Evolutionary conservation across 345 rosid species (phyloP).

Genomic region (Gossypium herbaceum): DNA sequence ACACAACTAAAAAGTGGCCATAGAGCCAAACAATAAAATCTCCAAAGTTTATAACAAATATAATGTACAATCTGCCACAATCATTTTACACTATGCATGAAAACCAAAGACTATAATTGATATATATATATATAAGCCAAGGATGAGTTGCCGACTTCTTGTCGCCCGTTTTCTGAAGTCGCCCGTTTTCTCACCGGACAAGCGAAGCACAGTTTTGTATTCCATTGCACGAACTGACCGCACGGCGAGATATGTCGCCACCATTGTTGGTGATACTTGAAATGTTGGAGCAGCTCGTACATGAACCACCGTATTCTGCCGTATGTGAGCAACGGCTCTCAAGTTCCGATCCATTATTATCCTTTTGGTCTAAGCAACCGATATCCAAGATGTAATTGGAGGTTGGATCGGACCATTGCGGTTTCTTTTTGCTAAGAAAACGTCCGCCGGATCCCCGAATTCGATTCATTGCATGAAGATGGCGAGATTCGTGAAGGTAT

Average conservation of each 20-base stretch:
- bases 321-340: conserved; percentile 24
- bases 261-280: conserved; percentile 36
- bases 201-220: conserved; percentile 23
- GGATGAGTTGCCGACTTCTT: conserved; percentile 49
- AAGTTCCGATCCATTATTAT: conserved; percentile 29
- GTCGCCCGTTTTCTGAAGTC: not conserved
- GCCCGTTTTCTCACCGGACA: conserved; percentile 29
- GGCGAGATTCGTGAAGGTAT: conserved; percentile 86
- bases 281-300: conserved; percentile 43
- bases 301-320: conserved; percentile 35
- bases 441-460: conserved; percentile 83
- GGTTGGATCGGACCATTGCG: conserved; percentile 33
- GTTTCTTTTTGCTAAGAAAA: conserved; percentile 60
- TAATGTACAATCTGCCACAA: too few relatives aligned
- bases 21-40: too few relatives aligned
- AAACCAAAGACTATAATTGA: not conserved
- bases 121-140: conserved; percentile 38
- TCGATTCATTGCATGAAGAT: conserved; percentile 72
- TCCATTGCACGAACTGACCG: not conserved
- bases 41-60: too few relatives aligned
- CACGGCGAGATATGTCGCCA: conserved; percentile 23
- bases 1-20: too few relatives aligned
- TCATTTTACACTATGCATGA: not conserved
- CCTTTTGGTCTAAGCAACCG: conserved; percentile 6
- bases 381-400: conserved; percentile 21